Percentiles rank a stretch among this genome's conserved stretches.
Conservation (phyloP, 2,329 filamentous ascomycete genomes). For the Apiospora saccharicola region DNA sequence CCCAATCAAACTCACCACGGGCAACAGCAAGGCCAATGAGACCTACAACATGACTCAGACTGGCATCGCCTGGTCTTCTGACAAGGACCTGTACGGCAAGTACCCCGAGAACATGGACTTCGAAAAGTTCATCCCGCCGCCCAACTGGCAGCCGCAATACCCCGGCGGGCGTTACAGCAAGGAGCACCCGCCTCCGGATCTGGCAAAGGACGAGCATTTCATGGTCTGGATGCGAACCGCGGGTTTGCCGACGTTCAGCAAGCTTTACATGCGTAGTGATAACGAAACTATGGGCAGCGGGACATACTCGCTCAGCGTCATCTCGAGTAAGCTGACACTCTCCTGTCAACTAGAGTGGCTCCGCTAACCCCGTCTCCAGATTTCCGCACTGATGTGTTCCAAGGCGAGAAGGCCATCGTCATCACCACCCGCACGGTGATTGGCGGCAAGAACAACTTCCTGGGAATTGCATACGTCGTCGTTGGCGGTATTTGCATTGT, state of each 20-base stretch:
- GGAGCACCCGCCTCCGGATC: constrained; percentile 70
- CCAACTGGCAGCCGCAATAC: constrained; percentile 80
- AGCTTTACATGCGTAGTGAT: constrained; percentile 87
- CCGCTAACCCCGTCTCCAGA: constrained; percentile 55
- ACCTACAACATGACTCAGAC: constrained; percentile 78
- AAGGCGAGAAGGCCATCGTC: constrained; percentile 88
- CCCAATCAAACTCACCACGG: constrained; percentile 66
- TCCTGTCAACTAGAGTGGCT: background rate
- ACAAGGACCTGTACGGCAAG: constrained; percentile 77
- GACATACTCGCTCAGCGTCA: constrained; percentile 78
- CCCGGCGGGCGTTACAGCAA: constrained; percentile 74
- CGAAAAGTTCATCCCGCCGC: constrained; percentile 73
- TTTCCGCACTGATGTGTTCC: constrained; percentile 80
- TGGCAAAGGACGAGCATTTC: constrained; percentile 82
- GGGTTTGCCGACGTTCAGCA: constrained; percentile 92
- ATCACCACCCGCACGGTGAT: constrained; percentile 91
- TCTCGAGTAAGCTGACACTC: constrained; percentile 69
- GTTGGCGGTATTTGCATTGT: constrained; percentile 93
- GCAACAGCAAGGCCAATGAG: constrained; percentile 46
- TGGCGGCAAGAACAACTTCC: constrained; percentile 93
- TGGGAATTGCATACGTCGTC: constrained; percentile 94
- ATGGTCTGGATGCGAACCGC: constrained; percentile 99
- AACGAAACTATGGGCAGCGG: constrained; percentile 70
- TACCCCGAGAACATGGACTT: constrained; percentile 55
- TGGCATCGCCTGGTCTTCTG: constrained; percentile 87